phyloP scores from a whole-genome alignment of 108 stramenopile species.

The Hondaea fermentalgiana region DNA sequence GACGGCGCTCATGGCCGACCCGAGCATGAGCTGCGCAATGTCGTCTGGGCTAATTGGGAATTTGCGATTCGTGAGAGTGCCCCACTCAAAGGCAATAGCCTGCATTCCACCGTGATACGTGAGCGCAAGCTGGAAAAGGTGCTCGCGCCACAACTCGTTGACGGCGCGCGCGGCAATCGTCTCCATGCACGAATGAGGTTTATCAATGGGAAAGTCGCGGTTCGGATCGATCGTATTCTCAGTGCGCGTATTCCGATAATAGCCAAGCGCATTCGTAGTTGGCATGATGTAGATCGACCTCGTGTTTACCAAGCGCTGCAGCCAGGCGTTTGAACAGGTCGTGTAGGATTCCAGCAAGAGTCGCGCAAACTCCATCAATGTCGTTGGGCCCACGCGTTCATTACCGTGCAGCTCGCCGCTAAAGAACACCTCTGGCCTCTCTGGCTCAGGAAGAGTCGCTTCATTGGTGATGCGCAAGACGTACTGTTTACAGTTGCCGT shows the following conservation, averaged over 20 bases:
- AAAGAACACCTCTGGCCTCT: conserved; percentile 76
- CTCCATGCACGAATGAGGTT: conserved; percentile 63
- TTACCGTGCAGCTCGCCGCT: conserved; percentile 86
- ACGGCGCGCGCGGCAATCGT: conserved; percentile 75
- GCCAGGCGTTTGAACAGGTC: conserved; percentile 63
- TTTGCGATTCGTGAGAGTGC: conserved; percentile 48
- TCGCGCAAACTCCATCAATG: conserved; percentile 49
- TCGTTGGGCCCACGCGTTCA: conserved; percentile 82
- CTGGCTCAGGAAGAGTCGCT: background rate
- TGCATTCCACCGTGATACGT: conserved; percentile 85
- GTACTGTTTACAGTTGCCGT: background rate
- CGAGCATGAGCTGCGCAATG: conserved; percentile 45
- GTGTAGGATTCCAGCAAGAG: conserved; percentile 59
- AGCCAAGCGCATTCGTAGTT: conserved; percentile 71
- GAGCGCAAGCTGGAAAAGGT: conserved; percentile 79
- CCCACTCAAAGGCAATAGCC: conserved; percentile 85
- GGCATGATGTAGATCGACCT: conserved; percentile 70
- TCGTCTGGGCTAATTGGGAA: conserved; percentile 53
- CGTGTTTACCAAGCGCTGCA: conserved; percentile 68
- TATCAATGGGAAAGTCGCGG: conserved; percentile 74
- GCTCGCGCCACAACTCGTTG: conserved; percentile 80
- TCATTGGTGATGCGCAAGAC: conserved; percentile 10
- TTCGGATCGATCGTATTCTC: conserved; percentile 71
- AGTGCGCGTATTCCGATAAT: conserved; percentile 55
- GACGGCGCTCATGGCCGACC: conserved; percentile 35